phyloP scores from a whole-genome alignment of 805 yeast species.

The Yarrowia divulgata region DNA sequence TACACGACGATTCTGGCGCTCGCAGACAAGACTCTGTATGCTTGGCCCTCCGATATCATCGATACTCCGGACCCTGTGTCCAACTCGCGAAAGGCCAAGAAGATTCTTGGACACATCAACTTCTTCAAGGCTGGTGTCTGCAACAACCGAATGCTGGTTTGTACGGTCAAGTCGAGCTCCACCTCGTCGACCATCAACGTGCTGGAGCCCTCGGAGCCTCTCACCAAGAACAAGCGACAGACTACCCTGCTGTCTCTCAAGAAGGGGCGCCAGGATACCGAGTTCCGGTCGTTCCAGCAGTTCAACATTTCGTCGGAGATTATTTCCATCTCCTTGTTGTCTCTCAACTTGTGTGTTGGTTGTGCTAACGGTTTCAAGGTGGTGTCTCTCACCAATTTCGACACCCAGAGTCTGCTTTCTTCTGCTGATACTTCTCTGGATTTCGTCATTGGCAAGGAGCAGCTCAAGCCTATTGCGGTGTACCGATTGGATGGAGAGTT shows the following conservation, averaged over 20 bases:
- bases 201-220: constrained; percentile 86
- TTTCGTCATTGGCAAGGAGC: constrained; percentile 84
- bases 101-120: constrained; percentile 83
- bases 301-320: constrained; percentile 87
- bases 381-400: constrained; percentile 81
- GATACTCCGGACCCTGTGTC: constrained; percentile 53
- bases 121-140: constrained; percentile 94
- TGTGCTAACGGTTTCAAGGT: constrained; percentile 97
- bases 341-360: constrained; percentile 89
- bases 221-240: constrained; percentile 51
- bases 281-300: constrained; percentile 75
- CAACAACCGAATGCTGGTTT: constrained; percentile 83
- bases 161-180: constrained; percentile 85
- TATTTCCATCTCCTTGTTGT: constrained; percentile 86
- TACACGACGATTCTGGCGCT: constrained; percentile 82
- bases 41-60: constrained; percentile 73
- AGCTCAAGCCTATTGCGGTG: constrained; percentile 87
- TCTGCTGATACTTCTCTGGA: constrained; percentile 99
- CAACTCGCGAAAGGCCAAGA: constrained; percentile 67
- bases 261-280: constrained; percentile 59
- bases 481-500: constrained; percentile 90
- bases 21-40: constrained; percentile 80
- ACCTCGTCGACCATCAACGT: constrained; percentile 78
- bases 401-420: constrained; percentile 87
- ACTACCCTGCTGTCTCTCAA: constrained; percentile 51